Base-by-base conservation (phyloP, 2,329 filamentous ascomycete species). In the Trichoderma cornu-damae region DNA sequence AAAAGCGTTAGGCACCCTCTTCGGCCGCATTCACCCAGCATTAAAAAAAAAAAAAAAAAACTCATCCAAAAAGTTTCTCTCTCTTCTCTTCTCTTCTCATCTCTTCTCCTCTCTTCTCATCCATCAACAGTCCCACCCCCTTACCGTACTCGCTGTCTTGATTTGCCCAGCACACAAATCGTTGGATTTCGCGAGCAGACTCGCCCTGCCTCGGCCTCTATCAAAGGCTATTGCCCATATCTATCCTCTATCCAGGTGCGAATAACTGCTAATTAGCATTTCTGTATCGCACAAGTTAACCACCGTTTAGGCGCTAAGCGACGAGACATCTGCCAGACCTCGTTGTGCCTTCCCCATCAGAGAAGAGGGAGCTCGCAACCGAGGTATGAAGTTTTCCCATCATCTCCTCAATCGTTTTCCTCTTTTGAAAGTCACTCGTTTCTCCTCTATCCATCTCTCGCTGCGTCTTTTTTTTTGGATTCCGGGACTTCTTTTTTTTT, bases 171-270 rank as follows among this genome's bases (percentile, higher is more conserved):
- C 28, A 30, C 6, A 24, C 5, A 30, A 26, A 34, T 44, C 40
- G 11, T 53, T 53, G 50, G 50, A 53, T 53, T n/a, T n/a, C n/a
- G n/a, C n/a, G n/a, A 53, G 20, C 37, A 11, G 38, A 53, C 11
- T 18, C 24, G 9, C 9, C 9, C 42, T 46, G 30, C 11, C 14
- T 7, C 14, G 4, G 12, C n/a, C 32, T 30, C 28, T 9, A 30
- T 30, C 6, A 3, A 6, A 3, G 9, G 28, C 28, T 9, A 30
- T n/a, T n/a, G n/a, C n/a, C n/a, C n/a, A n/a, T n/a, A n/a, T n/a
- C 28, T 30, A 7, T 30, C 2, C 28, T 5, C 16, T n/a, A 30
- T 7, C 9, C n/a, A 30, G 32, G 8, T 22, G 18, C 28, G 28
- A 24, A 24, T 22, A 16, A 11, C 8, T 43, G n/a, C n/a, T n/a